These are phyloP conservation scores for Choanephora cucurbitarum DNA, from an alignment of 371 early-diverging fungal species.

Conservation along the genomic window DNA sequence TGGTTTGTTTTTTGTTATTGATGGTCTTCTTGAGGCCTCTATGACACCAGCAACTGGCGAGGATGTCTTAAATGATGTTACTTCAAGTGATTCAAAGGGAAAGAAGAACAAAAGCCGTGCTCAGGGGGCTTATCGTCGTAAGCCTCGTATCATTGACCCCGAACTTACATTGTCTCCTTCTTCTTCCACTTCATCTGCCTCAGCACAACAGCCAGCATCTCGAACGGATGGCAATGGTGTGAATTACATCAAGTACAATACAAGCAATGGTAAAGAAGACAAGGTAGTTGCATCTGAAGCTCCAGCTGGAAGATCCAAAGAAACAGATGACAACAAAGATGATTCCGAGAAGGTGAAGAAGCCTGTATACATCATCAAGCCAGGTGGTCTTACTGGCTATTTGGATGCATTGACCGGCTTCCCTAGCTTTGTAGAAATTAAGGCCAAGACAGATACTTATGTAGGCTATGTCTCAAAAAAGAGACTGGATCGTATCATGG, in stretches of 20 bases:
- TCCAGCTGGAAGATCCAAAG: conserved; percentile 38
- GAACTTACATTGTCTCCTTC: conserved; percentile 15
- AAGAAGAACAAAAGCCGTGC: conserved; percentile 3
- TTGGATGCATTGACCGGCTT: conserved; percentile 89
- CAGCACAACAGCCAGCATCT: neutral
- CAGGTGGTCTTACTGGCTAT: conserved; percentile 93
- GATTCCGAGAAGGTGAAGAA: conserved; percentile 31
- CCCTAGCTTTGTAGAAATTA: conserved; percentile 83
- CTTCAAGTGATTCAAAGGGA: neutral
- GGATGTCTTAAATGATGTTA: conserved; percentile 20
- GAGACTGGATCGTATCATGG: conserved; percentile 81
- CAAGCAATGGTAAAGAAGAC: conserved; percentile 15
- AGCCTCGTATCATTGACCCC: conserved; percentile 15
- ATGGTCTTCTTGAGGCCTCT: conserved; percentile 84
- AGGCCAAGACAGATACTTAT: conserved; percentile 79
- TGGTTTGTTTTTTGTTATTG: conserved; percentile 92
- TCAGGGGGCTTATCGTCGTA: conserved; percentile 1
- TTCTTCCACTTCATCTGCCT: conserved; percentile 2
- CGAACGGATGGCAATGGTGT: neutral
- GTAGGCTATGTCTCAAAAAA: conserved; percentile 87
- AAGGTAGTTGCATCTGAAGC: conserved; percentile 38
- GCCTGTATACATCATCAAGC: conserved; percentile 71
- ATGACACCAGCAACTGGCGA: conserved; percentile 55
- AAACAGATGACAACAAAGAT: conserved; percentile 17
- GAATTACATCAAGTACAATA: neutral